Evolutionary conservation across 768 basidiomycete genomes (phyloP), one percentile per base, ranked within the genome.

Genomic region (Strobilomyces dryophilus): DNA sequence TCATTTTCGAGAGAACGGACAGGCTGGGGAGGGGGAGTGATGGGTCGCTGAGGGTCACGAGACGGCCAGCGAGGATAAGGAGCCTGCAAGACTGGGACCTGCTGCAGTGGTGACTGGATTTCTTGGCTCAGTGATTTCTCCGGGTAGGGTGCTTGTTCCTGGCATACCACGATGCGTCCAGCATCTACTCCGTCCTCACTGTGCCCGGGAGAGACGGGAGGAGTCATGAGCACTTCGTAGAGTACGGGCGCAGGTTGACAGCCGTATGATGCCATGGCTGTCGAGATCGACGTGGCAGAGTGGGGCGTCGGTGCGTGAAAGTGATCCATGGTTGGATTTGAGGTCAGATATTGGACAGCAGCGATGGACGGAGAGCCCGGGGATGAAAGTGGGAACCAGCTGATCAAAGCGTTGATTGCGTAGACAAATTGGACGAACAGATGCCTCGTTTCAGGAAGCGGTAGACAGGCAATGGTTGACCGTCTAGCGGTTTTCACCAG

Each of bases 1-100:
- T 90, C 86, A 55, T 90, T 84, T 61, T 89, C 86, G 11, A 91
- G 73, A 40, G 82, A 72, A 52, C 83, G 75, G 20, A 74, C 73
- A 4, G 85, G 81, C 11, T 48, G 55, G 31, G 40, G 49, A n/a
- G 75, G 75, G 27, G 72, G 66, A 15, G 71, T 56, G 42, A 45
- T 48, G 20, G 55, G 50, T 9, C 40, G 52, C 26, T 53, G 47
- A 24, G 46, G 35, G 20, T 51, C 42, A 34, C 21, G 11, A n/a
- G 37, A 32, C 31, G 51, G 52, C 64, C 60, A 59, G 32, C 46
- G 46, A 12, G 59, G 50, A 49, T 46, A 56, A 21, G 52, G 20
- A 18, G 45, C 26, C 29, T 56, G 60, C 32, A 49, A 18, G 36
- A 45, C 8, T 26, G 56, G 47, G 9, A 44, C 32, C 47, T 48